A percentile compares a stretch with the other conserved stretches of the same genome.
Conservation (phyloP, 495 filamentous ascomycete genomes). For the Neurospora sp. region DNA sequence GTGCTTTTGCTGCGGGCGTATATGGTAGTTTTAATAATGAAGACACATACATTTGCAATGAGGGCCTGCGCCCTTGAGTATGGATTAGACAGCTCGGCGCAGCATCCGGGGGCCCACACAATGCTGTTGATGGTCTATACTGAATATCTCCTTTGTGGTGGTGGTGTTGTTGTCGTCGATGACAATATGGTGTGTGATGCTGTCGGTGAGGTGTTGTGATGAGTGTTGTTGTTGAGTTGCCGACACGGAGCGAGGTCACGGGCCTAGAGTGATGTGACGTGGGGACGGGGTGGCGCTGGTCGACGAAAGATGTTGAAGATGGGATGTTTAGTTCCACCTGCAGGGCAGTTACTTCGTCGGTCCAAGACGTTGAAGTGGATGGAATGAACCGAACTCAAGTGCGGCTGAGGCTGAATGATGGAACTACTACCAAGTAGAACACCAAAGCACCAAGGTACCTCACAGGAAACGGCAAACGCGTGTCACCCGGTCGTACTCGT, state of each 20-base stretch:
- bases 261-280: background rate
- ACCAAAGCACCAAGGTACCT: background rate
- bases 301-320: background rate
- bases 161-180: background rate
- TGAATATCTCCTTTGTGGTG: background rate
- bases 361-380: background rate
- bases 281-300: background rate
- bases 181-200: background rate
- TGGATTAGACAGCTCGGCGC: background rate
- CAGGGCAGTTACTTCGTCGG: background rate
- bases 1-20: background rate
- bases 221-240: background rate
- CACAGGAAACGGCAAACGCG: background rate
- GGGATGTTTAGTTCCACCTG: background rate
- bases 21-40: background rate
- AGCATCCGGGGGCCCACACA: background rate
- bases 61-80: background rate
- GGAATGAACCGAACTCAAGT: background rate
- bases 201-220: background rate
- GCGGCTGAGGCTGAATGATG: background rate
- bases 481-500: background rate
- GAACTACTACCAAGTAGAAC: background rate
- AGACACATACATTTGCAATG: constrained; percentile 1
- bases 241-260: background rate
- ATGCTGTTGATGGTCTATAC: background rate